A percentile compares a stretch with the other conserved stretches of the same genome.
Evolutionary conservation across 140 eudicot species (phyloP).

Genomic region (Stevia rebaudiana): DNA sequence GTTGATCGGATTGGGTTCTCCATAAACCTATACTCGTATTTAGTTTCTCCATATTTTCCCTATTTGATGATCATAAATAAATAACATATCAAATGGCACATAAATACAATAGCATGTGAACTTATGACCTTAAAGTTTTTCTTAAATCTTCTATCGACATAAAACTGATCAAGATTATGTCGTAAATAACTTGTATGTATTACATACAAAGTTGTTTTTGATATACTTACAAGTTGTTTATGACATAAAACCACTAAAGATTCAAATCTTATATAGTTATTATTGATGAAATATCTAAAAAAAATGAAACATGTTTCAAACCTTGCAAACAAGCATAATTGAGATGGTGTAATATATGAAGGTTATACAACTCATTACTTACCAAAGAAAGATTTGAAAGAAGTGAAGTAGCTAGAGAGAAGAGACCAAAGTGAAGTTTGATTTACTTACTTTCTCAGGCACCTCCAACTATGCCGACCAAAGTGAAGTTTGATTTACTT

Average conservation of each 20-base stretch:
- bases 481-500: conserved; percentile 28
- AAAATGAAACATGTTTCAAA: neutral
- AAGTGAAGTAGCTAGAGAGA: conserved; percentile 15
- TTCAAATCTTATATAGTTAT: neutral
- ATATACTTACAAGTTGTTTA: neutral
- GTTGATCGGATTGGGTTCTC: conserved; percentile 81
- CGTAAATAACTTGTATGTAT: neutral
- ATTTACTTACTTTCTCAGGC: conserved; percentile 25
- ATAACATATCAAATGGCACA: neutral
- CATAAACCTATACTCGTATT: conserved; percentile 44
- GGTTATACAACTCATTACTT: conserved; percentile 5
- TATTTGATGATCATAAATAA: conserved; percentile 7
- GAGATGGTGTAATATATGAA: no score
- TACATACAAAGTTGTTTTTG: no score
- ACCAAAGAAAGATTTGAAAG: conserved; percentile 18
- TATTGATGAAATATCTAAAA: neutral
- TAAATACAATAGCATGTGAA: conserved; percentile 1
- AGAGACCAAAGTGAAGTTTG: conserved; percentile 20
- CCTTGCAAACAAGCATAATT: neutral
- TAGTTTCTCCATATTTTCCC: conserved; percentile 51
- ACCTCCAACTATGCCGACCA: conserved; percentile 33
- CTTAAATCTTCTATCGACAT: neutral
- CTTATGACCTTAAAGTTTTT: neutral
- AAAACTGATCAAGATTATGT: neutral
- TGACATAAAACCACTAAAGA: neutral